Evolutionary conservation across 2,329 filamentous ascomycete species (phyloP).

Genomic region (Alternaria panax): DNA sequence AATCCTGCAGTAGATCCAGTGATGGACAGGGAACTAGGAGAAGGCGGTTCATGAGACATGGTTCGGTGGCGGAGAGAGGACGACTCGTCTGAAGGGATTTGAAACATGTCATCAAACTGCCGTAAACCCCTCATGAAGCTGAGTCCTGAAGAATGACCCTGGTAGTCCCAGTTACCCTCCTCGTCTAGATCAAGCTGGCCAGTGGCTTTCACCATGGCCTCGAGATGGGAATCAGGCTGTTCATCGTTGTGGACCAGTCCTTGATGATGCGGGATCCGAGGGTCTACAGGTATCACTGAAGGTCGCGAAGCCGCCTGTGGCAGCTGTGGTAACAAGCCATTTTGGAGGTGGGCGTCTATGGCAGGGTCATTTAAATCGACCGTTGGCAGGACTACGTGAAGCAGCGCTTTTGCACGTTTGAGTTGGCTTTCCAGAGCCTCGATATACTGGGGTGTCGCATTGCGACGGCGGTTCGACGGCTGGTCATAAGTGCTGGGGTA

Average conservation of each 20-base stretch:
- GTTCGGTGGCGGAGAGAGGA: constrained; percentile 65
- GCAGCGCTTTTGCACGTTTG: constrained; percentile 80
- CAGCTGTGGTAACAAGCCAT: constrained; percentile 63
- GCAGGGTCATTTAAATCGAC: constrained; percentile 85
- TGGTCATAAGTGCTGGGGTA: constrained; percentile 78
- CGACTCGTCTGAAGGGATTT: constrained; percentile 65
- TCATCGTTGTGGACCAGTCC: constrained; percentile 35
- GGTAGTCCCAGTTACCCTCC: constrained; percentile 91
- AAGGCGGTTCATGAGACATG: constrained; percentile 70
- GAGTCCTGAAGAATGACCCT: constrained; percentile 89
- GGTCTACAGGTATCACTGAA: constrained; percentile 30
- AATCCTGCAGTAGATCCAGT: constrained; percentile 51
- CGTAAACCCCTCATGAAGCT: constrained; percentile 89
- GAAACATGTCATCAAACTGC: constrained; percentile 80
- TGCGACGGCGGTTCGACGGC: constrained; percentile 87
- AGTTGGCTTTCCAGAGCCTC: constrained; percentile 85
- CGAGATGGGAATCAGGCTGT: constrained; percentile 70
- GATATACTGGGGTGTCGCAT: constrained; percentile 91
- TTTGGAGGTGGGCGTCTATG: constrained; percentile 78
- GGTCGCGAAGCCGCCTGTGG: constrained; percentile 31
- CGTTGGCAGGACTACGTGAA: constrained; percentile 82
- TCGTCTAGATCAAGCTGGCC: constrained; percentile 93
- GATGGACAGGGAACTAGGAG: constrained; percentile 73
- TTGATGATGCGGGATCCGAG: constrained; percentile 31
- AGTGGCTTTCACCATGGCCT: constrained; percentile 94